Evolutionary conservation across 2,329 filamentous ascomycete genomes (phyloP), one percentile per base, ranked within the genome.

Genomic region (Fusarium equiseti): DNA sequence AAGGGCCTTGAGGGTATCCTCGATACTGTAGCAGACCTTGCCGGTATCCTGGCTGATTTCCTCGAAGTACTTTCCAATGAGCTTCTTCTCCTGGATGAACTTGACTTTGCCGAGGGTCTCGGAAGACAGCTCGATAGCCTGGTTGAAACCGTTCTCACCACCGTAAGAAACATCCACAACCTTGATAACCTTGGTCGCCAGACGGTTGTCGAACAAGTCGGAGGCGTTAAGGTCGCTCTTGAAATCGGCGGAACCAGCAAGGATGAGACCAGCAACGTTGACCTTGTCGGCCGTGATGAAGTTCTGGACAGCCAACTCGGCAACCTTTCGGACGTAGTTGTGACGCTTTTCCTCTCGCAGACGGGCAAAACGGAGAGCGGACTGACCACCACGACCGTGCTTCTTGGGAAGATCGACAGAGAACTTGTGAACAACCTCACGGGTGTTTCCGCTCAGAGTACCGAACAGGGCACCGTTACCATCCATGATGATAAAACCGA

Each of bases 61-160:
- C 81, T 99, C 95, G 77, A 99, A 99, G 87, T 99, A 99, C 80
- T 93, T 94, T 81, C 95, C 95, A 79, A 99, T 99, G 70, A 99
- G 90, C 86, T 98, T 99, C 92, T 99, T 99, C 88, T 99, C 96
- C 84, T 99, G 96, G 81, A 99, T 98, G 82, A 99, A 99, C 85
- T 99, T 99, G 88, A 99, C 96, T 80, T 98, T 99, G 83, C 95
- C 93, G 50, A 99, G 89, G 10, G 96, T 99, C 86, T 99, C 97
- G 10, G 94, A 89, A 27, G 96, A 92, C 77, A 99, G 83, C 80
- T 99, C 96, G 72, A 99, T 99, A 66, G 96, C 96, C 85, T 99
- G 97, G 86, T 99, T 99, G 89, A 99, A 99, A 49, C 96, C 96
- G 86, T 98, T 98, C 85, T 99, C 97, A 75, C 96, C 96, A 81